phyloP scores from a whole-genome alignment of 2,329 filamentous ascomycete genomes.

The Stenocarpella maydis region DNA sequence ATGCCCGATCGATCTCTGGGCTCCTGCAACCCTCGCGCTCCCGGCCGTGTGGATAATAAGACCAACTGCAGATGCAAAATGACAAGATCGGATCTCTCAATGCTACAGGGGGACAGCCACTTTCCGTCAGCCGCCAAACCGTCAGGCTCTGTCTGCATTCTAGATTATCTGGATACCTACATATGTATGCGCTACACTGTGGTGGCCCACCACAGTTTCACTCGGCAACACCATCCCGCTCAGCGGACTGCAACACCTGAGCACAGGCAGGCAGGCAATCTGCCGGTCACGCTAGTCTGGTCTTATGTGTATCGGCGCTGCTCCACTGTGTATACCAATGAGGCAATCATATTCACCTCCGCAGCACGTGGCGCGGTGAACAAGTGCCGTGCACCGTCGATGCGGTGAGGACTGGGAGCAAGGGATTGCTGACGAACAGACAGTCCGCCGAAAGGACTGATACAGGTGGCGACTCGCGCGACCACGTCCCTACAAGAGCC shows the following conservation, averaged over 20 bases:
- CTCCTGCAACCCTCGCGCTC: background rate
- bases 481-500: background rate
- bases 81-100: background rate
- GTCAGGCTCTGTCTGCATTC: background rate
- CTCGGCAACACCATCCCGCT: constrained; percentile 6
- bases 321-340: constrained; percentile 1
- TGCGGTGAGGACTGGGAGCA: background rate
- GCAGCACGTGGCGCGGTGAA: background rate
- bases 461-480: background rate
- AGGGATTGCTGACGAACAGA: background rate
- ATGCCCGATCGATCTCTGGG: constrained; percentile 14
- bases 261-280: background rate
- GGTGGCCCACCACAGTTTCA: constrained; percentile 4
- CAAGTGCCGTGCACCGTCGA: background rate
- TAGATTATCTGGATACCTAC: too few species aligned
- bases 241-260: too few species aligned
- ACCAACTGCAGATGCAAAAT: background rate
- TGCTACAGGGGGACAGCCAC: background rate
- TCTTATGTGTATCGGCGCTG: background rate
- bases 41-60: constrained; percentile 12
- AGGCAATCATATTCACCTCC: constrained; percentile 15
- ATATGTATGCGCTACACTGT: background rate
- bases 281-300: background rate
- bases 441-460: constrained; percentile 1
- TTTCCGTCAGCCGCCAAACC: background rate